A percentile compares a stretch with the other conserved stretches of the same genome.
Evolutionary conservation across 2,329 filamentous ascomycete species (phyloP).

Genomic region (Cladosporium austrohemisphaericum): DNA sequence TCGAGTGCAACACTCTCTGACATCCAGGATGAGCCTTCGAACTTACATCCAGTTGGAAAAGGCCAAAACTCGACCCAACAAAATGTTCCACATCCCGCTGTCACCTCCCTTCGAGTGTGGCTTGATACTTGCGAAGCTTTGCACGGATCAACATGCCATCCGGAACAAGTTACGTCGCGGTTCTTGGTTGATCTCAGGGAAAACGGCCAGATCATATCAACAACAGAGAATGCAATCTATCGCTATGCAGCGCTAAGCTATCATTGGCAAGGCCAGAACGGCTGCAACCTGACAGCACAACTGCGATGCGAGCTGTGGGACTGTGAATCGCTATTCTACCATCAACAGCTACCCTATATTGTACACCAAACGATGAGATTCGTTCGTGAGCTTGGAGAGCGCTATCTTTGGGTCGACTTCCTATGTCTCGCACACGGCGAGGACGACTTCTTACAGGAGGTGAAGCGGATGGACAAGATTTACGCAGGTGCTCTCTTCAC

Average conservation of each 20-base stretch:
- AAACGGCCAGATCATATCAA: not conserved
- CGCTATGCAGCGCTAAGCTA: not conserved
- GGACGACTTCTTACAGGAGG: not conserved
- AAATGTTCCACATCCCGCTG: not conserved
- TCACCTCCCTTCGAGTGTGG: not conserved
- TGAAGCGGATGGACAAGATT: not conserved
- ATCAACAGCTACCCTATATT: not conserved
- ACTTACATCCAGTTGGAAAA: too few species aligned
- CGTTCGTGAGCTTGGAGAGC: not conserved
- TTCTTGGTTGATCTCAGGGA: not conserved
- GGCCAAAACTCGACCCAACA: too few species aligned
- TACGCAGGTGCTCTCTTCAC: not conserved
- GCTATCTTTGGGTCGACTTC: not conserved
- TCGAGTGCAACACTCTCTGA: too few species aligned
- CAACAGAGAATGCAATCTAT: not conserved
- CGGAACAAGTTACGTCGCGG: not conserved
- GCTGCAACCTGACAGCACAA: not conserved
- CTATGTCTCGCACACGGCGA: not conserved
- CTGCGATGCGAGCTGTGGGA: not conserved
- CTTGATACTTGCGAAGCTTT: not conserved
- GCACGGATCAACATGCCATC: not conserved
- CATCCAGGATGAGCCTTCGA: too few species aligned
- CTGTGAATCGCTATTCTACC: not conserved
- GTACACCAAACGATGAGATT: not conserved
- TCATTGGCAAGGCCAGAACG: not conserved